Evolutionary conservation across 768 basidiomycete species (phyloP), one percentile per base, ranked within the genome.

Genomic region (Rhizopogon vesiculosus): DNA sequence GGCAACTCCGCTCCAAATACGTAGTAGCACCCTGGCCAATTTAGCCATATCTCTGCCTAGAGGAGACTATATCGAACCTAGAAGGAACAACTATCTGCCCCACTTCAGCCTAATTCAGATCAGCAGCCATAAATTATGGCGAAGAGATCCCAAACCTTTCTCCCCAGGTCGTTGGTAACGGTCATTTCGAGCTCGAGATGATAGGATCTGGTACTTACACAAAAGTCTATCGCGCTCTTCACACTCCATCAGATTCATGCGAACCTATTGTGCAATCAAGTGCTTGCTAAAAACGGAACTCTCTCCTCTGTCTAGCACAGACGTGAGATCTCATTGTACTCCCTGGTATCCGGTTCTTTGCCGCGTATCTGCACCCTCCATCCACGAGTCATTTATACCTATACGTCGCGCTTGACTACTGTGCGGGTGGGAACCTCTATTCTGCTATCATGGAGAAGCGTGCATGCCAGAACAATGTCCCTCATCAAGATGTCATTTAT

Each of bases 131-230:
- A 31, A 16, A 35, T 56, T 18, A 19, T 48, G 35, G 33, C 46
- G 31, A 44, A 45, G 35, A 25, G 7, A 72, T 80, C 64, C 82
- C 80, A 58, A 73, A 83, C 60, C 78, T 84, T 62, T 70, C 77
- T 66, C 51, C 75, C 91, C 63, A 81, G 25, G 25, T 25, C 25
- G 25, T 25, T 25, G 25, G 83, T 69, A 72, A 78, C 57, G 83
- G 82, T 58, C 82, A 79, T 56, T 78, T 87, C 64, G 75, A 77
- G 61, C 77, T 93, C 60, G 66, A 81, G 56, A 77, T 25, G 25
- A 25, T 5, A 82, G 91, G 89, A 50, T 75, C 82, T 46, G 92
- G 92, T 19, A 83, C 87, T 9, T 91, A 88, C 56, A 88, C 89
- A 56, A 80, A 83, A 45, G 89, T 93, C 61, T 91, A 92, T 71